Base-by-base conservation (phyloP, 1,284 basidiomycete species). In the Cutaneotrichosporon arboriforme region DNA sequence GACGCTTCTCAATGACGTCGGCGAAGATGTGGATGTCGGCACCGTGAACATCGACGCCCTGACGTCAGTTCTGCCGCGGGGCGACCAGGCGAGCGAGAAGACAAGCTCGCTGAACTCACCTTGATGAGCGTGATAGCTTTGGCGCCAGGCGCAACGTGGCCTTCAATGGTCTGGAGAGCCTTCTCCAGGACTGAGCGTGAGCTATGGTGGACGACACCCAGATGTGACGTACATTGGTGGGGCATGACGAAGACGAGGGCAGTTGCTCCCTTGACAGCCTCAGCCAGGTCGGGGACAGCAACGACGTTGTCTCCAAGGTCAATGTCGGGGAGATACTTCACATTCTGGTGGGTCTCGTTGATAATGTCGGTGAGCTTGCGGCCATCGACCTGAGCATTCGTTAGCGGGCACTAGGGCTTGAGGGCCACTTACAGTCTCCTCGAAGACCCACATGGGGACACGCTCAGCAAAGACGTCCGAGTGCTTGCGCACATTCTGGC, bases 221-320 rank as follows among this genome's bases (percentile, higher is more conserved):
- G 26, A 31, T 31, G 10, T 5, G 7, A 31, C 26, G 5, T 31
- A 31, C 26, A 75, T 62, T 80, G 78, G 64, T 82, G 81, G 37
- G 81, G 81, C 52, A 80, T 69, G 35, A 83, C 81, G 57, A 83
- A 81, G 43, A 82, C 76, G 34, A 83, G 63, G 4, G 78, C 76
- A 3, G 80, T 81, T 3, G 80, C 81, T 21, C 67, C 80, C 49
- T 79, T 68, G 48, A 79, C 74, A 1, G 80, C 76, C 53, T 80
- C 75, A 10, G 68, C 62, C 1, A 81, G 60, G 54, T 78, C 77
- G 2, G 80, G 76, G 12, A 78, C 69, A 26, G 81, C 81, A 3
- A 77, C 64, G 31, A 82, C 76, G 57, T 80, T 80, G 15, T 76
- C 73, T 2, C 77, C 76, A 1, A 83, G 69, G 46, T 72, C 58